Percentiles rank a stretch among this genome's conserved stretches.
phyloP scores from a whole-genome alignment of 495 filamentous ascomycete genomes.

The Penicillium soppii region DNA sequence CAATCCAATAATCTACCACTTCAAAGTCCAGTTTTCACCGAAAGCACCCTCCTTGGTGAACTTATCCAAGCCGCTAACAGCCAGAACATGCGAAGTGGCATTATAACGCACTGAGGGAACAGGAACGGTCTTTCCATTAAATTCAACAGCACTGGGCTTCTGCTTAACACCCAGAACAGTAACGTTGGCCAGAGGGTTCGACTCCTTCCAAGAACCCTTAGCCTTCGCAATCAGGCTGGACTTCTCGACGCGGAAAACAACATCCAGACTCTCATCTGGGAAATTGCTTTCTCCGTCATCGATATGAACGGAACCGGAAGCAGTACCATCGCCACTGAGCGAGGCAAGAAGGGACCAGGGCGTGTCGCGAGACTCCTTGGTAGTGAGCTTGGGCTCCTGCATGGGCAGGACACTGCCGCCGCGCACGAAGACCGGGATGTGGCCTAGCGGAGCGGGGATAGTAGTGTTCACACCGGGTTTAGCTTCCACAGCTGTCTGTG shows the following conservation, averaged over 20 bases:
- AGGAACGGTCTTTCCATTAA: conserved; percentile 50
- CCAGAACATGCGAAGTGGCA: conserved; percentile 44
- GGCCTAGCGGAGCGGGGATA: conserved; percentile 70
- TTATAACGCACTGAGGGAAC: conserved; percentile 48
- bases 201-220: conserved; percentile 57
- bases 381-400: conserved; percentile 72
- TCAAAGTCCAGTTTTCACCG: conserved; percentile 55
- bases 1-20: conserved; percentile 40
- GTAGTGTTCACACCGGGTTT: conserved; percentile 64
- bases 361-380: conserved; percentile 59
- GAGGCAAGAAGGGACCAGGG: conserved; percentile 71
- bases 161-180: conserved; percentile 63
- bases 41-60: conserved; percentile 56
- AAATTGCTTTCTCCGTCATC: conserved; percentile 78
- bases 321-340: conserved; percentile 54
- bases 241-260: conserved; percentile 54
- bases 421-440: conserved; percentile 76
- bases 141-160: conserved; percentile 40
- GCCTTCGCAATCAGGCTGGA: conserved; percentile 46
- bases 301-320: conserved; percentile 69
- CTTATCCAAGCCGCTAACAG: conserved; percentile 48
- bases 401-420: conserved; percentile 68
- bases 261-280: conserved; percentile 55
- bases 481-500: conserved; percentile 51
- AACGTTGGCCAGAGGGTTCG: conserved; percentile 61